Evolutionary conservation across 2,329 filamentous ascomycete species (phyloP).

Genomic region (Westerdykella aurantiaca): DNA sequence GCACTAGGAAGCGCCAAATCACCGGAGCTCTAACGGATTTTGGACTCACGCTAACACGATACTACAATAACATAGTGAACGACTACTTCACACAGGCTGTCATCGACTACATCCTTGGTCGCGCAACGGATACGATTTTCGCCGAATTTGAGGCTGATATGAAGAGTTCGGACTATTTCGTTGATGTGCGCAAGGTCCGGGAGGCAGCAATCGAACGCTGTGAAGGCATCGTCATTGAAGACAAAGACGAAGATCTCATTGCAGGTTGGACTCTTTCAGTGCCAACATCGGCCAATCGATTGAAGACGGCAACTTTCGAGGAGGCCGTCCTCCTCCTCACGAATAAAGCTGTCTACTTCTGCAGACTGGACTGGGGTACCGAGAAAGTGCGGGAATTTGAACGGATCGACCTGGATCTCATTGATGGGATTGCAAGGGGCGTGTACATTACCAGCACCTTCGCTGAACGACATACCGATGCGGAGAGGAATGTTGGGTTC

Average conservation of each 20-base stretch:
- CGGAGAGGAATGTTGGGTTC: constrained; percentile 75
- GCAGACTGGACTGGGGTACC: constrained; percentile 87
- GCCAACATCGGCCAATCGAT: constrained; percentile 63
- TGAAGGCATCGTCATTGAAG: constrained; percentile 71
- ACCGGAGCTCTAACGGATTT: constrained; percentile 88
- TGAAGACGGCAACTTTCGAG: constrained; percentile 67
- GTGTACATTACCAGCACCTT: constrained; percentile 89
- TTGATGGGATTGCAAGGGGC: constrained; percentile 69
- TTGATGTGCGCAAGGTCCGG: constrained; percentile 77
- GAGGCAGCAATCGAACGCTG: constrained; percentile 87
- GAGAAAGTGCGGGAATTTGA: constrained; percentile 95
- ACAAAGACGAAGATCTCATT: constrained; percentile 76
- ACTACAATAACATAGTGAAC: constrained; percentile 85
- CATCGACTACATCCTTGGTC: constrained; percentile 90
- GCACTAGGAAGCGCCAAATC: constrained; percentile 84
- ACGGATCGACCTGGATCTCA: constrained; percentile 68
- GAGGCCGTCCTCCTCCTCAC: constrained; percentile 86
- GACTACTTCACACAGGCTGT: constrained; percentile 95
- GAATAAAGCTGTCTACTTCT: constrained; percentile 77
- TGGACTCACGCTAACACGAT: constrained; percentile 75
- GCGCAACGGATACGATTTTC: constrained; percentile 77
- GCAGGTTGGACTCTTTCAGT: constrained; percentile 85
- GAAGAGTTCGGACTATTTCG: constrained; percentile 85
- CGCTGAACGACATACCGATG: constrained; percentile 69
- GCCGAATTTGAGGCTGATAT: constrained; percentile 92